These are phyloP conservation scores for Lactarius hatsudake DNA, from an alignment of 768 basidiomycete genomes.

Conservation along the genomic window DNA sequence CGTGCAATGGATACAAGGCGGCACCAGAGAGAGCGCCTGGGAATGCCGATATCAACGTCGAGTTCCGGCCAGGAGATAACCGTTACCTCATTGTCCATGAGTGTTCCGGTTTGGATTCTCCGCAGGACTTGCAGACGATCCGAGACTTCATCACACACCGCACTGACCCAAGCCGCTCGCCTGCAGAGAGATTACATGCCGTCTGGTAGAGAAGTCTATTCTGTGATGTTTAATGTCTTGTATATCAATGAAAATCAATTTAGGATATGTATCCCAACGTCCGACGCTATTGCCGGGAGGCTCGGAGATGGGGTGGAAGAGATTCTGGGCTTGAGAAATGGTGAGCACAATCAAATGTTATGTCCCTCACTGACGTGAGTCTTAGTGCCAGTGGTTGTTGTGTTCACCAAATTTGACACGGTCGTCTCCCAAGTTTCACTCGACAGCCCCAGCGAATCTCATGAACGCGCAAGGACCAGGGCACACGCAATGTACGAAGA, in stretches of 20 bases:
- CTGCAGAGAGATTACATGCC: slow-evolving; percentile 8
- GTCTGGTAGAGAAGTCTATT: slow-evolving; percentile 5
- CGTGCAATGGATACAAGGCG: background rate
- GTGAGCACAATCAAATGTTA: background rate
- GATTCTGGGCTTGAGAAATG: background rate
- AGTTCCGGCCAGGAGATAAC: slow-evolving; percentile 6
- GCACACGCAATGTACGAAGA: background rate
- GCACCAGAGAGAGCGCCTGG: background rate
- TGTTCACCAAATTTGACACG: slow-evolving; percentile 12
- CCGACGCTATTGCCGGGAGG: background rate
- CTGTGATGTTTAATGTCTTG: background rate
- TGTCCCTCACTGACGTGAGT: background rate
- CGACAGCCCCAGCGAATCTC: background rate
- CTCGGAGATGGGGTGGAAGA: background rate
- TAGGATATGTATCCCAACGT: background rate
- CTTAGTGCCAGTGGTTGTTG: slow-evolving; percentile 7
- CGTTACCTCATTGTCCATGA: slow-evolving; percentile 4
- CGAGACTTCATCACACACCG: background rate
- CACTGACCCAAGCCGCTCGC: background rate
- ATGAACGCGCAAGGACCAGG: background rate
- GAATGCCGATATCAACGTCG: background rate
- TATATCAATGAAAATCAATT: background rate
- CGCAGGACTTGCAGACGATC: background rate
- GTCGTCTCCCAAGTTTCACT: background rate
- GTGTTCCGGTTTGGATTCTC: background rate